phyloP scores from a whole-genome alignment of 2,329 filamentous ascomycete species.

The Corynespora cassiicola region DNA sequence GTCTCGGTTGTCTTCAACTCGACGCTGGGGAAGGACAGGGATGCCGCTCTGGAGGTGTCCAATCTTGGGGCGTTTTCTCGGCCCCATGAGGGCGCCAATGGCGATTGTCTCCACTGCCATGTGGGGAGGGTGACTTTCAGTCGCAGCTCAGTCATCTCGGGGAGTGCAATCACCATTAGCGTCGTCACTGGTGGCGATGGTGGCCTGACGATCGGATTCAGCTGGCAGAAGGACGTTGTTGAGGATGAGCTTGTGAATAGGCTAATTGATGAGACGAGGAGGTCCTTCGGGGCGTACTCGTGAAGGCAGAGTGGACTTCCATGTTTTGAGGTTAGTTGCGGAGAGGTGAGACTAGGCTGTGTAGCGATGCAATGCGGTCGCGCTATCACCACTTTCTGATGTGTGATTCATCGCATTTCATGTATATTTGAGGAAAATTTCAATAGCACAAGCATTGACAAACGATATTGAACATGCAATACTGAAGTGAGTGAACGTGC shows the following conservation, averaged over 20 bases:
- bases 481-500: too few relatives aligned
- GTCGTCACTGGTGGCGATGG: slow-evolving; percentile 50
- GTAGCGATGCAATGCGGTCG: too few relatives aligned
- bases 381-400: too few relatives aligned
- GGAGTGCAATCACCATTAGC: slow-evolving; percentile 47
- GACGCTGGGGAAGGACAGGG: slow-evolving; percentile 46
- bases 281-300: too few relatives aligned
- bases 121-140: slow-evolving; percentile 51
- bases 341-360: too few relatives aligned
- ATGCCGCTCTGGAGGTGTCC: slow-evolving; percentile 51
- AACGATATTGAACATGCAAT: too few relatives aligned
- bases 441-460: too few relatives aligned
- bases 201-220: slow-evolving; percentile 46
- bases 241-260: slow-evolving; percentile 30
- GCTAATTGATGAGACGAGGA: slow-evolving; percentile 2
- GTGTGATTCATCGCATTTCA: too few relatives aligned
- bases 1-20: slow-evolving; percentile 39
- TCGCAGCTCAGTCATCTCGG: slow-evolving; percentile 48
- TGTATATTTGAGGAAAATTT: too few relatives aligned
- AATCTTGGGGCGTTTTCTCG: slow-evolving; percentile 48
- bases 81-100: background rate
- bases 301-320: too few relatives aligned
- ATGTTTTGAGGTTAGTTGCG: too few relatives aligned
- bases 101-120: slow-evolving; percentile 7
- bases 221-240: slow-evolving; percentile 51